Conservation (phyloP, 345 rosid species). For the Pistacia atlantica region DNA sequence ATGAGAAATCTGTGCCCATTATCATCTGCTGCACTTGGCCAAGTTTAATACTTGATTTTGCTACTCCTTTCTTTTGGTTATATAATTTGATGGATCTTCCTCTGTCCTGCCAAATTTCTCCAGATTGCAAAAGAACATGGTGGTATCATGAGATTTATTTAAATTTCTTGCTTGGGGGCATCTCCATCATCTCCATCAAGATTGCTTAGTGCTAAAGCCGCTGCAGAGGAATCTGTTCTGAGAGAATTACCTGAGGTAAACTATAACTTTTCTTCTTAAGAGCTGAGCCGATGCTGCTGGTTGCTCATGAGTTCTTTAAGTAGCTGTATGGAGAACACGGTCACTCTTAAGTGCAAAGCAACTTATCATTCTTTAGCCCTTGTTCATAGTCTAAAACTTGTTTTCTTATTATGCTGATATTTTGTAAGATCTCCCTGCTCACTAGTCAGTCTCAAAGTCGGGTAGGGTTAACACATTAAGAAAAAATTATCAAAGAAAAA, state of each 20-base stretch:
- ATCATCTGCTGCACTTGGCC: not conserved
- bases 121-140: constrained; percentile 98
- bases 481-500: not conserved
- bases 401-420: not conserved
- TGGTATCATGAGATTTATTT: constrained; percentile 93
- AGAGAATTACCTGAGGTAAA: constrained; percentile 82
- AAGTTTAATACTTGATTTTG: constrained; percentile 3
- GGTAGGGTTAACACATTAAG: not conserved
- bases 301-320: constrained; percentile 4
- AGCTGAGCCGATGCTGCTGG: not conserved
- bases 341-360: not conserved
- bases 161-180: constrained; percentile 94
- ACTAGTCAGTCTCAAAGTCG: not conserved
- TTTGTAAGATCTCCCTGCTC: not conserved
- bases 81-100: constrained; percentile 5
- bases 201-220: constrained; percentile 81
- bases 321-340: not conserved
- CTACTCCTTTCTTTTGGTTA: not conserved
- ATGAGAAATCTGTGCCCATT: not conserved
- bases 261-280: constrained; percentile 4
- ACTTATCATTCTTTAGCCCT: not conserved
- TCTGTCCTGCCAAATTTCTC: constrained; percentile 21
- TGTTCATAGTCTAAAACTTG: not conserved
- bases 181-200: constrained; percentile 82
- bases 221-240: constrained; percentile 88